Evolutionary conservation across 257 asterid species (phyloP).

Genomic region (Solanum pimpinellifolium): DNA sequence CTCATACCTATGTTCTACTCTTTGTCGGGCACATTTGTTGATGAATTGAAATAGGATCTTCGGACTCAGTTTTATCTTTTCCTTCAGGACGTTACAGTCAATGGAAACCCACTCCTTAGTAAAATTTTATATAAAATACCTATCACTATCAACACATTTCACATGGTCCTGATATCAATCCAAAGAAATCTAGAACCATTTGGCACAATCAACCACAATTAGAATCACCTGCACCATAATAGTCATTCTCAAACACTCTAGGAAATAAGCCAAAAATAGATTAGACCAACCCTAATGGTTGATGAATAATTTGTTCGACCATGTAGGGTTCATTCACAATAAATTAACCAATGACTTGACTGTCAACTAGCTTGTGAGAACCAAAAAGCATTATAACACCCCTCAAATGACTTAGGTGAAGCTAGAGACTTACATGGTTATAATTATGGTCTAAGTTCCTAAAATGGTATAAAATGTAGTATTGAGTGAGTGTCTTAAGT

Average conservation of each 20-base stretch:
- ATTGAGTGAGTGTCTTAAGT: too few species aligned
- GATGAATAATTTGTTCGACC: not conserved
- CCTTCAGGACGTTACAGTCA: not conserved
- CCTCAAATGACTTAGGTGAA: too few species aligned
- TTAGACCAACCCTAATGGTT: not conserved
- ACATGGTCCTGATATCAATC: not conserved
- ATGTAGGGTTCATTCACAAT: not conserved
- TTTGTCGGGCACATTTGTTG: not conserved
- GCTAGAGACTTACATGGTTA: too few species aligned
- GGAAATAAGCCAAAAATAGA: not conserved
- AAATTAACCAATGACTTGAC: not conserved
- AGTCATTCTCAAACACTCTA: not conserved
- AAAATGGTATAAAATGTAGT: too few species aligned
- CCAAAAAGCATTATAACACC: not conserved
- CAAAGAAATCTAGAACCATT: not conserved
- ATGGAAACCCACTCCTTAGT: not conserved
- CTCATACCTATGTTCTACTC: not conserved
- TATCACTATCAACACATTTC: not conserved
- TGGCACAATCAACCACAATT: not conserved
- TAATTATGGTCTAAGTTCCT: too few species aligned
- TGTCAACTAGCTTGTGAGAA: too few species aligned
- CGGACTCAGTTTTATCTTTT: not conserved
- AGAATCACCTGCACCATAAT: not conserved
- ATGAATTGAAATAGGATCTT: not conserved
- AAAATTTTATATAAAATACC: too few species aligned